Evolutionary conservation across 1,284 basidiomycete genomes (phyloP), one percentile per base, ranked within the genome.

Genomic region (Marasmius oreades): DNA sequence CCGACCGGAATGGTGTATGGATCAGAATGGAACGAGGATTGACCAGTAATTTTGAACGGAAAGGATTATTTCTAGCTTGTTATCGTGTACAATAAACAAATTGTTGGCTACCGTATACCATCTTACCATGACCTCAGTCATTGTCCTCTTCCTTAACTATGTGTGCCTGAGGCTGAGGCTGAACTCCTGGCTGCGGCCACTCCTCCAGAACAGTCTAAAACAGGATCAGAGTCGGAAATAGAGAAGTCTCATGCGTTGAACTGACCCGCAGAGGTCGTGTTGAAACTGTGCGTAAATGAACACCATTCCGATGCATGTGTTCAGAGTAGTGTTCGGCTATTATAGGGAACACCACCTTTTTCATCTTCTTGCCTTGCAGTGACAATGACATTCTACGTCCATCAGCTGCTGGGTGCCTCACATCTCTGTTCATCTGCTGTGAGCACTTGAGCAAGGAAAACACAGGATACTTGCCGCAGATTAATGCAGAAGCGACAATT

Each of bases 1-100:
- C n/a, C 66, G 70, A 52, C 61, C 65, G 20, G 71, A 73, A 50
- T 72, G 71, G 72, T 75, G 57, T 24, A 56, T 55, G 22, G 57
- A 59, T 50, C 23, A 59, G 55, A 59, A 59, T 44, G 57, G 57
- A 34, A 59, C 57, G 2, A 47, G 51, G n/a, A 55, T 59, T 18
- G 48, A 52, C 31, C 48, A 48, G 47, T 56, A 36, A 50, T 14
- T n/a, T 7, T 16, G 39, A n/a, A 42, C 11, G 7, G 39, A 16
- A 42, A 42, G 2, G 39, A 42, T n/a, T 6, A 18, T 42, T 42
- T 16, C 16, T 42, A 18, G 8, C n/a, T 20, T 16, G 20, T 5
- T 16, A 42, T 31, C 28, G 28, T 31, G 28, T 31, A 5, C 28
- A 31, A 31, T 31, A 4, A 31, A 5, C 28, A 31, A 31, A 5